These are phyloP conservation scores for Oryza brachyantha DNA, from an alignment of 176 grass and related monocot species.

Conservation along the genomic window DNA sequence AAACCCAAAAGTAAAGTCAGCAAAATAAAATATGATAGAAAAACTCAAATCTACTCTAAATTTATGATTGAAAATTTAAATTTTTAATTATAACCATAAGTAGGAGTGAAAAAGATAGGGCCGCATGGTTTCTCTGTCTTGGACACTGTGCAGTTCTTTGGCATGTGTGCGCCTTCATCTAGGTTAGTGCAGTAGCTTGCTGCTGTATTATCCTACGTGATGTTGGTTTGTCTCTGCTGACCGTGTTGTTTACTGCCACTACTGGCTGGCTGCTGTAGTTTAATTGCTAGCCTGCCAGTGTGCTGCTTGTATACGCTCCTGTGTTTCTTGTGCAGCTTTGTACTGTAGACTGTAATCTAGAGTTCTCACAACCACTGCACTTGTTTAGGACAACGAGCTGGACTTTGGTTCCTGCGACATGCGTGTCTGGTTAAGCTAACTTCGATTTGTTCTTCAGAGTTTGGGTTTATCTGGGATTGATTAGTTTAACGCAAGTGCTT, in stretches of 20 bases:
- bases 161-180: not conserved
- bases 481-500: not conserved
- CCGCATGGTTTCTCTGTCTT: not conserved
- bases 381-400: not conserved
- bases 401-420: not conserved
- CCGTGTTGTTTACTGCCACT: not conserved
- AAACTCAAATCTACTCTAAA: too few relatives aligned
- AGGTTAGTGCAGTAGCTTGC: too few relatives aligned
- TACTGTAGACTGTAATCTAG: not conserved
- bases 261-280: too few relatives aligned
- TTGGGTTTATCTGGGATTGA: not conserved
- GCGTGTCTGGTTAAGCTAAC: not conserved
- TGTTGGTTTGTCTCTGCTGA: not conserved
- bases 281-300: too few relatives aligned
- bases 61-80: too few relatives aligned
- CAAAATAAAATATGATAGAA: too few relatives aligned
- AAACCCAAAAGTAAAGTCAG: too few relatives aligned
- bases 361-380: not conserved
- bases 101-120: too few relatives aligned
- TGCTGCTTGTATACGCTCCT: not conserved
- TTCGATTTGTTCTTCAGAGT: not conserved
- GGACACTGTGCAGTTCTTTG: not conserved
- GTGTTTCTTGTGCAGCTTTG: not conserved
- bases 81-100: too few relatives aligned
- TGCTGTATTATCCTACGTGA: not conserved